Conservation (phyloP, 1,284 basidiomycete genomes). For the Malassezia sympodialis region DNA sequence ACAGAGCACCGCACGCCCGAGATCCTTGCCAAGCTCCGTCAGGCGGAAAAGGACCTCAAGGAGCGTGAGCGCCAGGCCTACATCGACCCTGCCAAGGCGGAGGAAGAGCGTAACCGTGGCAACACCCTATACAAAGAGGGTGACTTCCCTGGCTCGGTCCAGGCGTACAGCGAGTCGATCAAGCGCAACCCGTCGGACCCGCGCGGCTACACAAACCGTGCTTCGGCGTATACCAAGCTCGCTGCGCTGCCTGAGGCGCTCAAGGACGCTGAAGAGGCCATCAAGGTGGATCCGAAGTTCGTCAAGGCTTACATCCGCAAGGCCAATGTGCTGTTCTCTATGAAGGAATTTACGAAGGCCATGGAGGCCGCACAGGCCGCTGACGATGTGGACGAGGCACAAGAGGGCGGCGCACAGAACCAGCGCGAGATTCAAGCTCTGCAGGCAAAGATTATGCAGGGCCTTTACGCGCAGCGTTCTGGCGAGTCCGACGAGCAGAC, state of each 20-base stretch:
- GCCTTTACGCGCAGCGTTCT: conserved; percentile 68
- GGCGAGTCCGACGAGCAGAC: conserved; percentile 88
- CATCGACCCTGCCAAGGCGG: conserved; percentile 76
- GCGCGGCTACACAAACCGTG: conserved; percentile 90
- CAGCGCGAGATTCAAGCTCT: conserved; percentile 33
- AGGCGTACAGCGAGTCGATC: conserved; percentile 87
- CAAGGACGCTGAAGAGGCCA: conserved; percentile 87
- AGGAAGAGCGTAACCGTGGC: conserved; percentile 76
- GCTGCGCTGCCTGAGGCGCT: conserved; percentile 86
- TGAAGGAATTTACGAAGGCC: conserved; percentile 81
- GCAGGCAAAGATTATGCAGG: conserved; percentile 55
- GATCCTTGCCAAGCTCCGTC: conserved; percentile 69
- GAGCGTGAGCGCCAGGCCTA: conserved; percentile 75
- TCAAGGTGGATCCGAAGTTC: conserved; percentile 69
- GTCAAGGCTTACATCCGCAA: conserved; percentile 90
- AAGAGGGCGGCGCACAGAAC: conserved; percentile 27
- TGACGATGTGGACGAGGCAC: conserved; percentile 24
- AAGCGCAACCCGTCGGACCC: conserved; percentile 86
- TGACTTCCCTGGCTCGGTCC: conserved; percentile 67
- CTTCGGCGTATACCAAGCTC: conserved; percentile 91
- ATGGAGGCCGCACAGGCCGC: conserved; percentile 40
- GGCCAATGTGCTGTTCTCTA: conserved; percentile 69
- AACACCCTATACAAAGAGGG: conserved; percentile 74
- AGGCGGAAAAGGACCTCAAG: conserved; percentile 65
- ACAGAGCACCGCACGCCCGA: conserved; percentile 95